A percentile compares a stretch with the other conserved stretches of the same genome.
These are phyloP conservation scores for Enterospora canceri DNA, from an alignment of 371 early-diverging fungal species.

Conservation along the genomic window DNA sequence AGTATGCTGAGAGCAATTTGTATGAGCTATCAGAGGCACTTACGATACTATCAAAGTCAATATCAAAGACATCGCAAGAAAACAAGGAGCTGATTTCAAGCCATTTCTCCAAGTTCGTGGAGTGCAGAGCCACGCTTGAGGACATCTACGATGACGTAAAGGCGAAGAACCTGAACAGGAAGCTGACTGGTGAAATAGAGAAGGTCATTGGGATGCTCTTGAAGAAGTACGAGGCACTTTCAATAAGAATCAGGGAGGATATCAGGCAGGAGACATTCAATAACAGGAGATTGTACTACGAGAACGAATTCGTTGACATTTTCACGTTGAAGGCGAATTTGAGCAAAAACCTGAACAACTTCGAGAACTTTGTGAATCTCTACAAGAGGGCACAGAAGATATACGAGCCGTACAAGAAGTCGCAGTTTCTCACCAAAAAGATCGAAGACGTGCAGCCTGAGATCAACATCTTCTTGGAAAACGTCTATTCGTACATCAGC, in stretches of 20 bases:
- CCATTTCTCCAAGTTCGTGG: slow-evolving; percentile 52
- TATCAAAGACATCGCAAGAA: slow-evolving; percentile 25
- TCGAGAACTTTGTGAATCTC: slow-evolving; percentile 41
- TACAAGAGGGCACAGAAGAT: slow-evolving; percentile 25
- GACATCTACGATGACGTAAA: slow-evolving; percentile 37
- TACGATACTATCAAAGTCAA: slow-evolving; percentile 16
- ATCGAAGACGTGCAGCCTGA: slow-evolving; percentile 17
- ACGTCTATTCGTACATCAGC: slow-evolving; percentile 23
- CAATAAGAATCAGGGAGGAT: slow-evolving; percentile 9
- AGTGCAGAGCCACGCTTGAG: slow-evolving; percentile 40
- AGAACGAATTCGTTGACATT: slow-evolving; percentile 20
- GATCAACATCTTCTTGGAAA: slow-evolving; percentile 35
- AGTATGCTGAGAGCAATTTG: slow-evolving; percentile 26
- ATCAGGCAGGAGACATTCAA: not conserved
- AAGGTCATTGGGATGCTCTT: slow-evolving; percentile 19
- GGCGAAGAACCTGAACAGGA: slow-evolving; percentile 29
- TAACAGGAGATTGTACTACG: slow-evolving; percentile 17
- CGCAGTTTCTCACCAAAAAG: slow-evolving; percentile 10
- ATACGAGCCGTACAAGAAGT: slow-evolving; percentile 19
- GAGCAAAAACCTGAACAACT: slow-evolving; percentile 11
- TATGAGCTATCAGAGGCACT: slow-evolving; percentile 42
- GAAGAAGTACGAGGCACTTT: slow-evolving; percentile 22
- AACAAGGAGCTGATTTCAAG: slow-evolving; percentile 38
- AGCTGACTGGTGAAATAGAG: slow-evolving; percentile 19
- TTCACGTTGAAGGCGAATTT: slow-evolving; percentile 32